Evolutionary conservation across 495 filamentous ascomycete genomes (phyloP), one percentile per base, ranked within the genome.

Genomic region (Aspergillus cavernicola): DNA sequence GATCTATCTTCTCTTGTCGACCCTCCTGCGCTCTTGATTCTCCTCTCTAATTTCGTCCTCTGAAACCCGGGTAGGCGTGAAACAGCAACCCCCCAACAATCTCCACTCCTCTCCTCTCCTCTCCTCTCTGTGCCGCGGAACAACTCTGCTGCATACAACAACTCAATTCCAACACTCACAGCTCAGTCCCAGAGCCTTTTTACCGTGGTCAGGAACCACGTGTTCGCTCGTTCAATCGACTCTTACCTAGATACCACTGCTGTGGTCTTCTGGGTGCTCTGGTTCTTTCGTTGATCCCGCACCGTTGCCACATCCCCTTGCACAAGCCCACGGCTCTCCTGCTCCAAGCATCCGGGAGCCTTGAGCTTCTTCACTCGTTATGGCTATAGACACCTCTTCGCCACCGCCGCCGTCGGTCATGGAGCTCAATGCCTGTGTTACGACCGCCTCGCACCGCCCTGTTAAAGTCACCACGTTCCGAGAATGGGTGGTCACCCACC

Each of bases 401-500:
- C 61, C n/a, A n/a, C n/a, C 60, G 22, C 45, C 62, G 49, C 68
- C 58, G 42, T 67, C 66, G 38, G 55, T 66, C 18, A 19, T 65
- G 40, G 70, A 74, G 47, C 65, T 72, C 62, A 74, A 74, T 73
- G 67, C 64, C 61, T 74, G 71, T 53, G 68, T 71, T 49, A 73
- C 73, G 39, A 64, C 65, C 49, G 59, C 65, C 19, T 66, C 62
- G 45, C 56, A 66, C 48, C 67, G 62, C 26, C 64, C 64, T 18
- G 61, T 55, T 50, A 75, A 74, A 62, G 69, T 73, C 64, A 72
- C 73, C 65, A 74, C 72, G 53, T 74, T 77, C 62, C 72, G 68
- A 22, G 68, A 77, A 67, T 79, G 74, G 74, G 66, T 79, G 61
- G 70, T 78, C 32, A 57, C 70, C 55, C 78, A 80, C 57, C 78